Conservation (phyloP, 768 basidiomycete genomes). For the Boletus pseudo-olivaceus region DNA sequence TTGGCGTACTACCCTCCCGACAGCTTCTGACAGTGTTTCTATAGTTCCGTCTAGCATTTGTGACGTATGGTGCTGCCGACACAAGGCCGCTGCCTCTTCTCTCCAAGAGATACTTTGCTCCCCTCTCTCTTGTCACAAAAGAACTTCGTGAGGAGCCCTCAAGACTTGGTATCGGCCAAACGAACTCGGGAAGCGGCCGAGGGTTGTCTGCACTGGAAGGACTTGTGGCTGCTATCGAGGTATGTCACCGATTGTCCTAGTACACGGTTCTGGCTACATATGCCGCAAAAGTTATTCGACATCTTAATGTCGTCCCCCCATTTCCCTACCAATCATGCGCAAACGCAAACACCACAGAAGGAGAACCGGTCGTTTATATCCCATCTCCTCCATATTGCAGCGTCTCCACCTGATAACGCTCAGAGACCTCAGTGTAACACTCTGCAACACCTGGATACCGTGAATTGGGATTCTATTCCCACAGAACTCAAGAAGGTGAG, state of each 20-base stretch:
- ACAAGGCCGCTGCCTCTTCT: slow-evolving; percentile 53
- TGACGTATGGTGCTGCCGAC: slow-evolving; percentile 63
- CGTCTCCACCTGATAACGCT: slow-evolving; percentile 51
- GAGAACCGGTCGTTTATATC: slow-evolving; percentile 28
- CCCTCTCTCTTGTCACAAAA: slow-evolving; percentile 37
- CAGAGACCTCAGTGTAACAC: slow-evolving; percentile 55
- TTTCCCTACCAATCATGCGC: slow-evolving; percentile 6
- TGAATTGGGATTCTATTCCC: slow-evolving; percentile 61
- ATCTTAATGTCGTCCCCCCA: slow-evolving; percentile 25
- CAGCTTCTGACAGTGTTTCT: not conserved
- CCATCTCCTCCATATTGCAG: slow-evolving; percentile 63
- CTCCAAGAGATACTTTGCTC: slow-evolving; percentile 54
- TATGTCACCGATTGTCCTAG: slow-evolving; percentile 26
- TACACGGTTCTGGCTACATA: not conserved
- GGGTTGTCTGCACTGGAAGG: slow-evolving; percentile 74
- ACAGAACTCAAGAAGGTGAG: slow-evolving; percentile 59
- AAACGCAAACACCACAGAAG: slow-evolving; percentile 25
- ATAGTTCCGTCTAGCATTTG: slow-evolving; percentile 48
- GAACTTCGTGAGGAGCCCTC: slow-evolving; percentile 45
- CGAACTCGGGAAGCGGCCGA: slow-evolving; percentile 41
- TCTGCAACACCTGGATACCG: slow-evolving; percentile 41
- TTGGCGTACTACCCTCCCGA: slow-evolving; percentile 1
- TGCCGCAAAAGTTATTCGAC: slow-evolving; percentile 42
- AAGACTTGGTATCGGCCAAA: slow-evolving; percentile 56
- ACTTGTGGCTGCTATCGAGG: slow-evolving; percentile 67